These are phyloP conservation scores for Forsythia suspensa DNA, from an alignment of 257 asterid genomes.

Conservation along the genomic window DNA sequence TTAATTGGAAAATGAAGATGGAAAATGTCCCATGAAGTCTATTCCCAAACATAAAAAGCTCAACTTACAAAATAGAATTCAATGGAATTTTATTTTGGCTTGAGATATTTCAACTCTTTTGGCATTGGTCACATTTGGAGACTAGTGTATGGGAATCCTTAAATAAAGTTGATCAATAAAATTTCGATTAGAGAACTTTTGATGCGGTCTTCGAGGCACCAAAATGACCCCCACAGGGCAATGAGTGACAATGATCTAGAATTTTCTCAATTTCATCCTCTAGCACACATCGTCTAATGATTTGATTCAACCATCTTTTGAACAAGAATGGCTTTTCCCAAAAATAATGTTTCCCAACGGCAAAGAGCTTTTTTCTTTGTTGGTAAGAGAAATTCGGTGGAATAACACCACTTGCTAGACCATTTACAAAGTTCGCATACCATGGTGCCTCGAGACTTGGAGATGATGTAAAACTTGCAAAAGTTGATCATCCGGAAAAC, in stretches of 20 bases:
- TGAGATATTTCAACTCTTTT: background rate
- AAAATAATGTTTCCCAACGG: background rate
- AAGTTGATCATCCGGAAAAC: too few species aligned
- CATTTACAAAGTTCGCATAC: too few species aligned
- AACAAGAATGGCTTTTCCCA: background rate
- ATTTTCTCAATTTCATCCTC: background rate
- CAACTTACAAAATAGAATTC: background rate
- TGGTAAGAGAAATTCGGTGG: too few species aligned
- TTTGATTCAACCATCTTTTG: background rate
- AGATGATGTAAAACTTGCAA: too few species aligned
- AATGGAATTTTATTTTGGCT: background rate
- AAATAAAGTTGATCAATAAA: background rate
- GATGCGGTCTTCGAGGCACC: background rate
- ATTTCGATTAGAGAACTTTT: background rate
- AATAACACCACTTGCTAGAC: too few species aligned
- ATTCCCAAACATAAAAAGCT: background rate
- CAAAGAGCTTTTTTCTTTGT: too few species aligned
- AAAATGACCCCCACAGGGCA: background rate
- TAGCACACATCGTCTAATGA: background rate
- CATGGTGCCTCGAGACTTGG: too few species aligned
- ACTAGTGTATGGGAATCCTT: background rate
- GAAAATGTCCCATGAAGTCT: background rate
- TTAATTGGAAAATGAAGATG: background rate
- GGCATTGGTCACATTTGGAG: background rate
- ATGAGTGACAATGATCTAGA: background rate